These are phyloP conservation scores for Cladosporium sp. DNA, from an alignment of 2,329 filamentous ascomycete genomes.

Conservation along the genomic window DNA sequence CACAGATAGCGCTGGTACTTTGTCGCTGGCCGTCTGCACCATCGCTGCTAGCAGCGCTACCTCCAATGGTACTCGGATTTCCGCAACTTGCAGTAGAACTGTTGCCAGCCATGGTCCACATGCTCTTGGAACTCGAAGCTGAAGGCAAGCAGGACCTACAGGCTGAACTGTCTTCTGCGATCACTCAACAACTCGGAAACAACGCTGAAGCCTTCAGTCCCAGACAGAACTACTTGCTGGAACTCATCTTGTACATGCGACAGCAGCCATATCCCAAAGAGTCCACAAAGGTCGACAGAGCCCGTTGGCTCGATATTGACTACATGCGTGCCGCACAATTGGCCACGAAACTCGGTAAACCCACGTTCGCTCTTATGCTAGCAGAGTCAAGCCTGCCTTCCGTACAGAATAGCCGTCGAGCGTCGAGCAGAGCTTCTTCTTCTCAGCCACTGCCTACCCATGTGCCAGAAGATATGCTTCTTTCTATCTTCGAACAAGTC, in stretches of 20 bases:
- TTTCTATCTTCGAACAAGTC: constrained; percentile 83
- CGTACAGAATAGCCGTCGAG: constrained; percentile 18
- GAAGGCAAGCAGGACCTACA: constrained; percentile 57
- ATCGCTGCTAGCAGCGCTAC: not conserved
- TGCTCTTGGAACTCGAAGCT: constrained; percentile 67
- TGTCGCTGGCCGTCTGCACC: constrained; percentile 46
- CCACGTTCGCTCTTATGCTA: constrained; percentile 79
- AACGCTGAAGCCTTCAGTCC: constrained; percentile 46
- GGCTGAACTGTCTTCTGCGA: constrained; percentile 59
- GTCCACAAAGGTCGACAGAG: constrained; percentile 69
- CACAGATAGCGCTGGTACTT: constrained; percentile 20
- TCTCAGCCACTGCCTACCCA: constrained; percentile 31
- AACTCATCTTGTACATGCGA: constrained; percentile 80
- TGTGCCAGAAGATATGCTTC: constrained; percentile 61
- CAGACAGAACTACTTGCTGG: constrained; percentile 68
- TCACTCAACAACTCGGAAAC: constrained; percentile 59
- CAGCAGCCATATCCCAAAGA: constrained; percentile 73
- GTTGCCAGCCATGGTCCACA: constrained; percentile 72
- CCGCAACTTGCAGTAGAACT: constrained; percentile 66
- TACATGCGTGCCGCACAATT: constrained; percentile 64
- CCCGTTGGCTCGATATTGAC: constrained; percentile 82
- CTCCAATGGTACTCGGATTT: constrained; percentile 3
- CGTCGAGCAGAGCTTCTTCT: constrained; percentile 23
- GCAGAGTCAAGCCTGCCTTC: constrained; percentile 54
- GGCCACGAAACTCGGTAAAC: constrained; percentile 74